Base-by-base conservation (phyloP, 345 rosid species). In the Lenwebbia sp. region DNA sequence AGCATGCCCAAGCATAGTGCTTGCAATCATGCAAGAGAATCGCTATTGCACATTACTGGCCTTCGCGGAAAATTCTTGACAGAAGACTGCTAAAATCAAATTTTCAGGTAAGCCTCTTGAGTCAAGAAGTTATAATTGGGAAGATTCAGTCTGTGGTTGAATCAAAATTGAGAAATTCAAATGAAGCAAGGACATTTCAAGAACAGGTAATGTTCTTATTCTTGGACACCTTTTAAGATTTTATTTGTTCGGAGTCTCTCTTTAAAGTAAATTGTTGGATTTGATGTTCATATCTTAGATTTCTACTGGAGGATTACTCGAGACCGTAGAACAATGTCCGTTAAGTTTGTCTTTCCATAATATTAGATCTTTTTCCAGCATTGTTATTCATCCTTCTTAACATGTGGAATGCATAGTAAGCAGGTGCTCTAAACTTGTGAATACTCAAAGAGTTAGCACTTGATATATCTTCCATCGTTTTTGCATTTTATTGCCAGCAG, bases 21-120 rank as follows among this genome's bases (percentile, higher is more conserved):
- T 19, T 33, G 78, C 78, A 70, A 33, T 70, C 78, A 33, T 9
- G 47, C 44, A 70, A 70, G 78, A 70, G 25, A 70, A 70, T 70
- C 13, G 25, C 44, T 33, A 33, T 70, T 70, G 25, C 78, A 70
- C 3, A 33, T 70, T 55, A 8, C 12, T 70, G 23, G 47, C 78
- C 44, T 70, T 19, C 9, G 78, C 1, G 6, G 47, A 33, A 65
- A 70, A 70, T 70, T 33, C 78, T 70, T 33, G 78, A 70, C 78
- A 70, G 44, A 1, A 19, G 33, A 7, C 84, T 83, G 6, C 57
- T 83, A 54, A 83, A 50, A 52, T 52, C 52, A 54, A 83, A 50
- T 21, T 65, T 93, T 91, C 93, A 97, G 99, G 98, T 97, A 65
- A 96, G 98, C 92, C 98, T 97, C 87, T 87, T 97, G 88, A 97